A percentile compares a stretch with the other conserved stretches of the same genome.
phyloP scores from a whole-genome alignment of 169 alveolate species.

The Cryptosporidium felis region DNA sequence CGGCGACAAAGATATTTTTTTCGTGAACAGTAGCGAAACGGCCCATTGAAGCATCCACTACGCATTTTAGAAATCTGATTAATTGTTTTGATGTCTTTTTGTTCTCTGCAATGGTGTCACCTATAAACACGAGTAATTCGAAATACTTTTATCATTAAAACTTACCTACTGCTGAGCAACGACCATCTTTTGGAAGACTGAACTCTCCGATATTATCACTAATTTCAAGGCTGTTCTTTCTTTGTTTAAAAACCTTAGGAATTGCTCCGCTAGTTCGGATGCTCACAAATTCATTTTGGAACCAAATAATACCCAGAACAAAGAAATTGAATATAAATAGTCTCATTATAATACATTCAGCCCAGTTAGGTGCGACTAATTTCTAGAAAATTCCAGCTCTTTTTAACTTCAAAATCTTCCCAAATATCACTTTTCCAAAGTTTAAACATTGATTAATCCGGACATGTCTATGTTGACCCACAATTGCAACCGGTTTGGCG shows the following conservation, averaged over 20 bases:
- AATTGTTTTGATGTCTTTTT: background rate
- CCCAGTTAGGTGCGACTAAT: too few relatives aligned
- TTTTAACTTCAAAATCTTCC: too few relatives aligned
- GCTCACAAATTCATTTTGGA: too few relatives aligned
- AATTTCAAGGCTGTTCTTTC: background rate
- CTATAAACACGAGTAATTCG: background rate
- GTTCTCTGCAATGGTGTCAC: background rate
- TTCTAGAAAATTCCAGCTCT: too few relatives aligned
- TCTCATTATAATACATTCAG: too few relatives aligned
- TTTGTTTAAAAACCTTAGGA: background rate
- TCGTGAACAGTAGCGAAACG: background rate
- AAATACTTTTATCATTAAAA: background rate
- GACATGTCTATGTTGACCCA: slow-evolving; percentile 59
- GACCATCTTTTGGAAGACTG: background rate
- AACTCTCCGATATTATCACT: background rate
- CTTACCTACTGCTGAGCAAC: slow-evolving; percentile 9
- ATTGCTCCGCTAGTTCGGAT: too few relatives aligned
- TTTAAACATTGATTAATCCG: background rate
- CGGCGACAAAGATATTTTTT: background rate
- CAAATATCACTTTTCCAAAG: too few relatives aligned
- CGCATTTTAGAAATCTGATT: background rate
- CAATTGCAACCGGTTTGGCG: slow-evolving; percentile 20
- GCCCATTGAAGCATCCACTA: background rate
- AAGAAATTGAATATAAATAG: too few relatives aligned
- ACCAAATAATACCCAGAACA: too few relatives aligned